phyloP scores from a whole-genome alignment of 2,329 filamentous ascomycete species.

The Monilinia laxa region DNA sequence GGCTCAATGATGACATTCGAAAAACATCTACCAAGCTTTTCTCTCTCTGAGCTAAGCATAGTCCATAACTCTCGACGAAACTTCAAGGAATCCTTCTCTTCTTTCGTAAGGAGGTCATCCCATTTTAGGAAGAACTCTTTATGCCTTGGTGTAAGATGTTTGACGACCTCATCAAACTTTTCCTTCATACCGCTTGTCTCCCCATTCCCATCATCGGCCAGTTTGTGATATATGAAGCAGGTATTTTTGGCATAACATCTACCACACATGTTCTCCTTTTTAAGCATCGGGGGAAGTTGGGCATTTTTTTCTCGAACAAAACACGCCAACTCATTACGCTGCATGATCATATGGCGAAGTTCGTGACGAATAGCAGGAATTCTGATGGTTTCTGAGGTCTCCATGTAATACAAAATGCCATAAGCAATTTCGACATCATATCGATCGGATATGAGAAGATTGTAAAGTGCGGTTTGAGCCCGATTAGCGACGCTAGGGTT shows the following conservation, averaged over 20 bases:
- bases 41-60: slow-evolving; percentile 84
- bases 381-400: slow-evolving; percentile 80
- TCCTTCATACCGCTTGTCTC: slow-evolving; percentile 78
- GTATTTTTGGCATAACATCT: slow-evolving; percentile 87
- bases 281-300: slow-evolving; percentile 82
- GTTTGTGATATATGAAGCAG: slow-evolving; percentile 91
- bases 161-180: slow-evolving; percentile 78
- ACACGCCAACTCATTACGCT: slow-evolving; percentile 85
- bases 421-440: slow-evolving; percentile 92
- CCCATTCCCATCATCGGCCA: slow-evolving; percentile 79
- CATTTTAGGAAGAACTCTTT: slow-evolving; percentile 89
- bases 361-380: slow-evolving; percentile 85
- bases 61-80: slow-evolving; percentile 92
- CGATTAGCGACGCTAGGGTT: slow-evolving; percentile 79
- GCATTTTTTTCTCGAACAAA: slow-evolving; percentile 78
- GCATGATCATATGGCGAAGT: slow-evolving; percentile 93
- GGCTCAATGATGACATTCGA: slow-evolving; percentile 81
- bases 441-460: slow-evolving; percentile 84
- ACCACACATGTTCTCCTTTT: slow-evolving; percentile 76
- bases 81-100: slow-evolving; percentile 87
- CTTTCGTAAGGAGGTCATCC: slow-evolving; percentile 89
- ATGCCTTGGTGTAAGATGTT: slow-evolving; percentile 72
- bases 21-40: slow-evolving; percentile 87
- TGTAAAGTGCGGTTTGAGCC: slow-evolving; percentile 93
- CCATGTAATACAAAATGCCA: slow-evolving; percentile 92